Evolutionary conservation across 164 flowering plant species (phyloP).

Genomic region (grape (Vitis vinifera)): DNA sequence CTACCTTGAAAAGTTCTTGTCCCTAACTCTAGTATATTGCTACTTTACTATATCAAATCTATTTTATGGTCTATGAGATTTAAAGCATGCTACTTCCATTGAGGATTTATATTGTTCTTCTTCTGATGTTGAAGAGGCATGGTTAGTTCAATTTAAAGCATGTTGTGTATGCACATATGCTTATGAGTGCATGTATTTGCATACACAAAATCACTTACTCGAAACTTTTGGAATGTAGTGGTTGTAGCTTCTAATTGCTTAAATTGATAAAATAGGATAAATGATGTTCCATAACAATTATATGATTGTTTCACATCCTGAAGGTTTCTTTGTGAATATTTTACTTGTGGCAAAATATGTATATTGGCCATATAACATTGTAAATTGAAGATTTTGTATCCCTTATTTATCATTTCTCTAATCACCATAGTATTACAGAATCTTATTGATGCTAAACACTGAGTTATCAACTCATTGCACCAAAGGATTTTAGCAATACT

Average conservation of each 20-base stretch:
- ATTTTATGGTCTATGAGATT: slow-evolving; percentile 11
- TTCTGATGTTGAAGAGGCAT: slow-evolving; percentile 73
- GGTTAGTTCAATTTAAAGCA: slow-evolving; percentile 36
- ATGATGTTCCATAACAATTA: neutral
- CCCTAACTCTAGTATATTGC: slow-evolving; percentile 57
- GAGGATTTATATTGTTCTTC: slow-evolving; percentile 62
- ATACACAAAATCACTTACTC: neutral
- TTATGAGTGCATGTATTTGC: neutral
- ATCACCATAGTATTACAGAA: neutral
- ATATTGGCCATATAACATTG: too few relatives aligned
- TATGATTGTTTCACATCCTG: neutral
- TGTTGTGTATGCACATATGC: neutral
- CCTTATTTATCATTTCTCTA: too few relatives aligned
- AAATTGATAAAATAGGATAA: neutral
- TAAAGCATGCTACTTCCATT: slow-evolving; percentile 38
- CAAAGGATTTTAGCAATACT: slow-evolving; percentile 49
- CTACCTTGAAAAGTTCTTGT: slow-evolving; percentile 33
- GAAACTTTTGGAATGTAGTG: neutral
- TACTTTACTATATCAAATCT: slow-evolving; percentile 8
- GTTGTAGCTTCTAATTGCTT: neutral
- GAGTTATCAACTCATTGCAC: slow-evolving; percentile 42
- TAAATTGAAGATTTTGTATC: too few relatives aligned
- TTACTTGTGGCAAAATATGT: too few relatives aligned
- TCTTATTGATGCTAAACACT: neutral
- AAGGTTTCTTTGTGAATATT: too few relatives aligned